phyloP scores from a whole-genome alignment of 306 rosid genomes.

The Lathyrus tuberosus region DNA sequence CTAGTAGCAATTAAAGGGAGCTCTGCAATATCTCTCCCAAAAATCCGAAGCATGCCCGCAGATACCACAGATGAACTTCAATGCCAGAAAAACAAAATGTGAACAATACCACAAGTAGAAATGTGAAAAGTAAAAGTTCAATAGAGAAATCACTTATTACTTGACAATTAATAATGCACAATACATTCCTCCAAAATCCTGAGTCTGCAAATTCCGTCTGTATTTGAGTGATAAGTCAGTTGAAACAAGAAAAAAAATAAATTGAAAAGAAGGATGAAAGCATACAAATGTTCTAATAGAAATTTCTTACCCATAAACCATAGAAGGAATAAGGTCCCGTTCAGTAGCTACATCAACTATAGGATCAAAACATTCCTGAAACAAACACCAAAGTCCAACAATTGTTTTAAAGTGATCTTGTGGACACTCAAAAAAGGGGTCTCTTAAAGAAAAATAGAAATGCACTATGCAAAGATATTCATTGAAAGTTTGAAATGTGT shows the following conservation, averaged over 20 bases:
- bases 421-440: constrained; percentile 18
- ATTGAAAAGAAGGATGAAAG: constrained; percentile 15
- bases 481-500: not conserved
- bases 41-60: constrained; percentile 84
- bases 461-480: constrained; percentile 3
- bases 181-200: constrained; percentile 91
- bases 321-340: constrained; percentile 93
- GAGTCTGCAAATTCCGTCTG: constrained; percentile 85
- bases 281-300: constrained; percentile 28
- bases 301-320: constrained; percentile 88
- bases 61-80: constrained; percentile 93
- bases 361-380: constrained; percentile 96
- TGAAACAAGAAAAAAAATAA: constrained; percentile 23
- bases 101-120: constrained; percentile 22
- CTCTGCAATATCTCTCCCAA: constrained; percentile 84
- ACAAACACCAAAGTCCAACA: constrained; percentile 29
- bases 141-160: constrained; percentile 54
- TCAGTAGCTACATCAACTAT: constrained; percentile 79
- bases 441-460: constrained; percentile 17
- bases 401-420: constrained; percentile 9
- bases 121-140: constrained; percentile 13
- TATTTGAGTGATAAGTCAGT: constrained; percentile 35
- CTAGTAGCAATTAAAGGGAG: constrained; percentile 93
- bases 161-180: constrained; percentile 89
- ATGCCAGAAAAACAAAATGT: constrained; percentile 42